Evolutionary conservation across 148 eudicot species (phyloP), one percentile per base, ranked within the genome.

Genomic region (Hydrangea macrophylla): DNA sequence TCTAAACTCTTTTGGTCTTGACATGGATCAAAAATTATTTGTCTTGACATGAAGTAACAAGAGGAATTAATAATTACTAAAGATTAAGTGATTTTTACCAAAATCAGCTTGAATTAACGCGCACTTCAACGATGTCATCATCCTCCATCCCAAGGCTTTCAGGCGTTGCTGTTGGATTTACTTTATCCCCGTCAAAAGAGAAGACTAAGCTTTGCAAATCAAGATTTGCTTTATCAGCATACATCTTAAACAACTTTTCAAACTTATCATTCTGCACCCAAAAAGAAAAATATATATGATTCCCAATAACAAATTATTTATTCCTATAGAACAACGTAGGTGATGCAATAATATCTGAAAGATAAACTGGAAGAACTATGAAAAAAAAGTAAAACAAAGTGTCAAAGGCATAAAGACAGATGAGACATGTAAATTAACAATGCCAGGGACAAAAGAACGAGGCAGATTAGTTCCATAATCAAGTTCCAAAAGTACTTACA

Each of bases 171-270:
- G 78, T 53, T n/a, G 93, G 88, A 62, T 72, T 62, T 13, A 92
- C 67, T 86, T 86, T 92, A 44, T 92, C 96, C 10, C 98, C 98
- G 55, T 92, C 98, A 50, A 92, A 92, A 77, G 67, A 62, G 62
- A 92, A 92, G 9, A 73, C 90, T 31, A 92, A 76, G 18, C 35
- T 81, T 48, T 78, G 72, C 51, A 81, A 33, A 36, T 83, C 82
- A 67, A 81, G 72, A 58, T 92, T 89, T 17, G 48, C 73, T 73
- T 83, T 86, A 9, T 78, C 88, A 0, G 96, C 94, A 48, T 90
- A 90, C 80, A 73, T 79, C 77, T 78, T 84, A 78, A 92, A 88
- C 53, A 90, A 76, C 68, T 78, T 78, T 77, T 88, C 96, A 55
- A 92, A 90, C 76, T 78, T 88, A 32, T 90, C 98, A 82, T 90